These are phyloP conservation scores for Rossbeevera mucosa DNA, from an alignment of 768 basidiomycete species.

Conservation along the genomic window DNA sequence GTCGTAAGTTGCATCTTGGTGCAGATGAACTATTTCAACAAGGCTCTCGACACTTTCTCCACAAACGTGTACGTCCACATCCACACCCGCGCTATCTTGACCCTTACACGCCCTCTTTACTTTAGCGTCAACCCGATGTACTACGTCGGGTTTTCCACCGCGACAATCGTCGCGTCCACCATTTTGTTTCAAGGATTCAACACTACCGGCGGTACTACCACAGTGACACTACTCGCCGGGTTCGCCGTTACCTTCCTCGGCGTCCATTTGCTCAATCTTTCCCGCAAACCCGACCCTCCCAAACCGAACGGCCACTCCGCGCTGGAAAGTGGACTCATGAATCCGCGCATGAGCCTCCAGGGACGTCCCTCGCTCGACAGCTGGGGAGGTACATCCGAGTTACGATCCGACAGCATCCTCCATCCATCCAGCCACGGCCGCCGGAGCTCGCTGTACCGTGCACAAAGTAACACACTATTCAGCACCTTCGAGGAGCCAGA, in stretches of 20 bases:
- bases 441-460: slow-evolving; percentile 59
- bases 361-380: slow-evolving; percentile 79
- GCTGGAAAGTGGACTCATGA: slow-evolving; percentile 63
- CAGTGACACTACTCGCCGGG: slow-evolving; percentile 82
- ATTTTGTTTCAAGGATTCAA: slow-evolving; percentile 98
- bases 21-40: slow-evolving; percentile 98
- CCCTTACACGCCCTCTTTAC: slow-evolving; percentile 27
- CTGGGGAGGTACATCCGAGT: slow-evolving; percentile 46
- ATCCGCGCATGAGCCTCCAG: slow-evolving; percentile 76
- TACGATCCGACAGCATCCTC: slow-evolving; percentile 24
- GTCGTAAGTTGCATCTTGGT: slow-evolving; percentile 81
- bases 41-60: slow-evolving; percentile 93
- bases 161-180: slow-evolving; percentile 88
- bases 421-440: slow-evolving; percentile 51
- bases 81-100: neutral
- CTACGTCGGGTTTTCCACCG: slow-evolving; percentile 93
- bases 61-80: slow-evolving; percentile 81
- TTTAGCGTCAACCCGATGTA: slow-evolving; percentile 94
- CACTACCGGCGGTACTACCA: slow-evolving; percentile 76
- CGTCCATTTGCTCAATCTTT: slow-evolving; percentile 89
- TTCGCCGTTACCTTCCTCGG: slow-evolving; percentile 94
- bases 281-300: slow-evolving; percentile 52
- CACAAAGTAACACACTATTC: slow-evolving; percentile 66
- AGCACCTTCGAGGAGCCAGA: slow-evolving; percentile 60
- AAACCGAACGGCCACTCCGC: slow-evolving; percentile 45